Percentiles rank a stretch among this genome's conserved stretches.
Conservation (phyloP, 768 basidiomycete species). For the Rhizopogon vesiculosus region DNA sequence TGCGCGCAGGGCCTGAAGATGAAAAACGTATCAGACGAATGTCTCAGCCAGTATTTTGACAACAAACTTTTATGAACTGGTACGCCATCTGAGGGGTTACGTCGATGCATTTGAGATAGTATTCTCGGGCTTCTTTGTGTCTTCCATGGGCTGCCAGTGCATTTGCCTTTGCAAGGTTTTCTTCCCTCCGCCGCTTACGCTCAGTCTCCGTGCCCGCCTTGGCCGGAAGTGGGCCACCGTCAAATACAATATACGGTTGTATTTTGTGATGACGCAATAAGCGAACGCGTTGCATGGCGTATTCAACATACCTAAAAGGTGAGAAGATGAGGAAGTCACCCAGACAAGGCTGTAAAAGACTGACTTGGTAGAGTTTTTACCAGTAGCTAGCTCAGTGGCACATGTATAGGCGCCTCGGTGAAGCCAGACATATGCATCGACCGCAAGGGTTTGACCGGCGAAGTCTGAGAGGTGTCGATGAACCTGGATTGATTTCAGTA, state of each 20-base stretch:
- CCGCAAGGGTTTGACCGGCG: constrained; percentile 78
- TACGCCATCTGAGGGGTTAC: constrained; percentile 97
- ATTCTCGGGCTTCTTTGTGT: constrained; percentile 77
- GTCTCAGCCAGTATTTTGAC: background rate
- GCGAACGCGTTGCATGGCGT: constrained; percentile 89
- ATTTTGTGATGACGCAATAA: constrained; percentile 82
- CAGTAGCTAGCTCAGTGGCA: constrained; percentile 85
- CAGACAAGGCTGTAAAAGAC: constrained; percentile 19
- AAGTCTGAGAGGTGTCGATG: constrained; percentile 77
- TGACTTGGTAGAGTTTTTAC: constrained; percentile 79
- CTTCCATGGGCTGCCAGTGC: constrained; percentile 74
- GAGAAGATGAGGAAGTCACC: background rate
- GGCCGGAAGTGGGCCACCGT: constrained; percentile 92
- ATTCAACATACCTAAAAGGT: constrained; percentile 81
- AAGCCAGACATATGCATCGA: constrained; percentile 95
- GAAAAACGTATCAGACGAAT: constrained; percentile 4
- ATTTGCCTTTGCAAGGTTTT: constrained; percentile 71
- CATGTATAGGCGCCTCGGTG: constrained; percentile 88
- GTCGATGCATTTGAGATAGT: constrained; percentile 87
- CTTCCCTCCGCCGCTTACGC: constrained; percentile 70
- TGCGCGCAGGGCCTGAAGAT: constrained; percentile 72
- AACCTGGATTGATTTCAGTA: constrained; percentile 86
- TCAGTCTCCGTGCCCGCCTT: constrained; percentile 88
- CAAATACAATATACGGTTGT: constrained; percentile 90
- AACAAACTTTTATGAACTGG: constrained; percentile 83